phyloP scores from a whole-genome alignment of 202 grass and related monocot genomes.

The Dendrocalamus latiflorus region DNA sequence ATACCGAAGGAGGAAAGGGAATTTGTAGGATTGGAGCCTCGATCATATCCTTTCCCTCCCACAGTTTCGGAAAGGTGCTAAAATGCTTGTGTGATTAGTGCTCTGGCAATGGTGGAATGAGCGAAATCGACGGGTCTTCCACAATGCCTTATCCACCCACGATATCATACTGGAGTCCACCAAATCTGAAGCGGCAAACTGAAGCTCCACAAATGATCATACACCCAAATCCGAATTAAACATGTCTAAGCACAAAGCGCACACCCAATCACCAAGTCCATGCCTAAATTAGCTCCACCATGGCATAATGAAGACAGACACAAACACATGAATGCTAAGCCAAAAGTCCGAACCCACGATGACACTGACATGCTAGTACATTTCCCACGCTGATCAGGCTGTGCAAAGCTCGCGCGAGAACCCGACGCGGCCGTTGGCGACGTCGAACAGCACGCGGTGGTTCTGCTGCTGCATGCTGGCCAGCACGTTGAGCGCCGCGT shows the following conservation, averaged over 20 bases:
- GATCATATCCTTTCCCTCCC: too few species aligned
- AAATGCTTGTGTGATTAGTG: too few species aligned
- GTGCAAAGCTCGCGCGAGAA: constrained; percentile 70
- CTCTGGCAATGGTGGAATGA: too few species aligned
- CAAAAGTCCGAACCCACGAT: not conserved
- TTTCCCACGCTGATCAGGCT: not conserved
- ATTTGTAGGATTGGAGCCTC: too few species aligned
- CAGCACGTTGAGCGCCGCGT: constrained; percentile 64
- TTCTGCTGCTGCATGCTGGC: constrained; percentile 91
- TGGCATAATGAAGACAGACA: not conserved
- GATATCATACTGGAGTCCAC: too few species aligned
- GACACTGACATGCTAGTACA: not conserved
- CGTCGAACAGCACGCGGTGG: constrained; percentile 70
- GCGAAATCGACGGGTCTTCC: too few species aligned
- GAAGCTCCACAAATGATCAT: not conserved
- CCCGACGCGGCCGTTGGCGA: constrained; percentile 48
- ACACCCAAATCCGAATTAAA: not conserved
- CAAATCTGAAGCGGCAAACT: too few species aligned
- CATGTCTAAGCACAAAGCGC: not conserved
- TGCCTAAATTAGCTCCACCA: not conserved
- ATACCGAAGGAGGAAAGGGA: too few species aligned
- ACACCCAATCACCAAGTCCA: not conserved
- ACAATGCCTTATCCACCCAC: too few species aligned
- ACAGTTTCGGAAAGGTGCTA: too few species aligned
- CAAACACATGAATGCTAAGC: not conserved